Evolutionary conservation across 2,329 filamentous ascomycete genomes (phyloP).

Genomic region (Clonostachys sp.): DNA sequence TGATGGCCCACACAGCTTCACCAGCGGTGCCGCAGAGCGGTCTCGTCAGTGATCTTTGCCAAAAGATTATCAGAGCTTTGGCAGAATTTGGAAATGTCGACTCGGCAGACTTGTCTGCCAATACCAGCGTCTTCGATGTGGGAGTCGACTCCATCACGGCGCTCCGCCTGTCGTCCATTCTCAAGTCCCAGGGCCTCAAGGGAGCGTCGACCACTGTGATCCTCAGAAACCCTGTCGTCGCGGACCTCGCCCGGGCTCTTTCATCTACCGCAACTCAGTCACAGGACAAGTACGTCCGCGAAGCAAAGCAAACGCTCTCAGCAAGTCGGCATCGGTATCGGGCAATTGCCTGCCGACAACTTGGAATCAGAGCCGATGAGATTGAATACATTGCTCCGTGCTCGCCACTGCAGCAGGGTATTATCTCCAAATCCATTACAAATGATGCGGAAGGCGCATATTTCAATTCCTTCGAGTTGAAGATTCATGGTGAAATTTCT

Average conservation of each 20-base stretch:
- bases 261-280: conserved; percentile 1
- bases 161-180: conserved; percentile 59
- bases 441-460: conserved; percentile 56
- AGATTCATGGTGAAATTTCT: conserved; percentile 41
- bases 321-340: conserved; percentile 61
- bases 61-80: conserved; percentile 48
- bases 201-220: conserved; percentile 61
- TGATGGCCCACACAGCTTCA: conserved; percentile 45
- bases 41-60: conserved; percentile 22
- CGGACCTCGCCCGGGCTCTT: conserved; percentile 37
- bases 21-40: conserved; percentile 16
- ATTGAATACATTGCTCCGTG: conserved; percentile 78
- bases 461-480: conserved; percentile 70
- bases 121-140: conserved; percentile 75
- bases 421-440: conserved; percentile 66
- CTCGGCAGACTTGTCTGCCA: conserved; percentile 36
- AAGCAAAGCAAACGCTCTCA: conserved; percentile 55
- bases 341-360: conserved; percentile 40
- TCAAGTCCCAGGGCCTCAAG: conserved; percentile 60
- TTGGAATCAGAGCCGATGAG: conserved; percentile 43
- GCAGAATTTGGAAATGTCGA: conserved; percentile 43
- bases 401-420: conserved; percentile 81
- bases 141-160: conserved; percentile 87
- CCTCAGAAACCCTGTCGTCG: conserved; percentile 55
- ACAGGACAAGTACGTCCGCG: conserved; percentile 22